Evolutionary conservation across 345 rosid species (phyloP).

Genomic region (Hevea brasiliensis): DNA sequence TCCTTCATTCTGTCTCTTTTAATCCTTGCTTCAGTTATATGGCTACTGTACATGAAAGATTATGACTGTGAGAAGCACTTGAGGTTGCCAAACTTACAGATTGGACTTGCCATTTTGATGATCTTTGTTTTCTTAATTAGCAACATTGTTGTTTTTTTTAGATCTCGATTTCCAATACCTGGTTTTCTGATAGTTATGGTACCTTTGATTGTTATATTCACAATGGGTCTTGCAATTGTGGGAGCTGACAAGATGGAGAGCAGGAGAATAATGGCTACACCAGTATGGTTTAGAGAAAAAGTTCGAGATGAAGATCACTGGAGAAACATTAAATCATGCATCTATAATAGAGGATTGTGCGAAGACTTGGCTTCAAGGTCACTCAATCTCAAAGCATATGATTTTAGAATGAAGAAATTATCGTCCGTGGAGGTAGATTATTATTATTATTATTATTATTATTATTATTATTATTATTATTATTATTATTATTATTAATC

Average conservation of each 20-base stretch:
- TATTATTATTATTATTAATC: background rate
- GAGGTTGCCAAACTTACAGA: constrained; percentile 56
- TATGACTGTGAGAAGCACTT: constrained; percentile 68
- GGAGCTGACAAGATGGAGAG: constrained; percentile 57
- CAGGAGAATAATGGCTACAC: constrained; percentile 49
- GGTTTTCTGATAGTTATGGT: constrained; percentile 57
- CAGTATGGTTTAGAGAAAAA: constrained; percentile 54
- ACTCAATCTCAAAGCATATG: constrained; percentile 30
- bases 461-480: too few species aligned
- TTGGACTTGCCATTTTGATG: constrained; percentile 43
- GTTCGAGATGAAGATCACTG: constrained; percentile 43
- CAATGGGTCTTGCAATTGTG: constrained; percentile 55
- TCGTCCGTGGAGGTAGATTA: constrained; percentile 56
- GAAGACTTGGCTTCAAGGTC: constrained; percentile 39
- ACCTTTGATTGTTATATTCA: constrained; percentile 50
- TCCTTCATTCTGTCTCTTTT: constrained; percentile 60
- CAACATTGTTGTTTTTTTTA: constrained; percentile 40
- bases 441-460: too few species aligned
- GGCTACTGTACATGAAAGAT: constrained; percentile 69
- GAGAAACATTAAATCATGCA: constrained; percentile 62
- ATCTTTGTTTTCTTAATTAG: constrained; percentile 52
- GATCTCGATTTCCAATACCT: constrained; percentile 45
- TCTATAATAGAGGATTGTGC: constrained; percentile 48
- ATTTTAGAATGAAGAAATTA: constrained; percentile 40
- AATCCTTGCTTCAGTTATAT: constrained; percentile 53